phyloP scores from a whole-genome alignment of 2,329 filamentous ascomycete genomes.

The Colletotrichum sp. region DNA sequence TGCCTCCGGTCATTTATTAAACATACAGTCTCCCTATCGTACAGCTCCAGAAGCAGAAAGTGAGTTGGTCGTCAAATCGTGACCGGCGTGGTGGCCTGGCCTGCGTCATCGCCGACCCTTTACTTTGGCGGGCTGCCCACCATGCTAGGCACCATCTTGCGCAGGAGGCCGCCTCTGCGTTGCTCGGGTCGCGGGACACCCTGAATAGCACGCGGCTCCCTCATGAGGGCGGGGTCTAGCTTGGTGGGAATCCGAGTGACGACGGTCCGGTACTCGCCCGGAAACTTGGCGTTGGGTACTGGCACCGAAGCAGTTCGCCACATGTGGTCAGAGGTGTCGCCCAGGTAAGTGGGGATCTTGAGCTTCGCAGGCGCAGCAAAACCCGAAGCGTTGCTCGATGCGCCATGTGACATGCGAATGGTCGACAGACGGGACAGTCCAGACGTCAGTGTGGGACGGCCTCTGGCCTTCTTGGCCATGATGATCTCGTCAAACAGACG shows the following conservation, averaged over 20 bases:
- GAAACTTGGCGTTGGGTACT: constrained; percentile 65
- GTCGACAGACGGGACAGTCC: constrained; percentile 68
- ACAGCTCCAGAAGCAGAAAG: constrained; percentile 13
- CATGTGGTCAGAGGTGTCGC: constrained; percentile 77
- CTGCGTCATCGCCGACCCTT: background rate
- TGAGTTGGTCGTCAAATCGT: constrained; percentile 15
- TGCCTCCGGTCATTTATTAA: constrained; percentile 18
- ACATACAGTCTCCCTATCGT: constrained; percentile 20
- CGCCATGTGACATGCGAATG: constrained; percentile 61
- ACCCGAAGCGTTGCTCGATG: constrained; percentile 43
- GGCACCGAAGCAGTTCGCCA: constrained; percentile 74
- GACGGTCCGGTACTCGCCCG: constrained; percentile 65
- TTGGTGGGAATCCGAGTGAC: constrained; percentile 77
- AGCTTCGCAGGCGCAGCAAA: constrained; percentile 39
- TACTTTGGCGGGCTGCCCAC: constrained; percentile 42
- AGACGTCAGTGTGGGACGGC: constrained; percentile 68
- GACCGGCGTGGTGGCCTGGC: background rate
- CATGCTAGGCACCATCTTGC: constrained; percentile 62
- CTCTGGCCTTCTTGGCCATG: constrained; percentile 74
- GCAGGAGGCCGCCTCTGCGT: constrained; percentile 53
- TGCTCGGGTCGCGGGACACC: constrained; percentile 74
- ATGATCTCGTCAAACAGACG: constrained; percentile 87
- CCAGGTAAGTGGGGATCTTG: constrained; percentile 66
- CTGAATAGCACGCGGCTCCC: constrained; percentile 88
- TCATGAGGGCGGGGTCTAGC: constrained; percentile 86